Evolutionary conservation across 306 rosid species (phyloP), one percentile per base, ranked within the genome.

Genomic region (Biancaea sappan): DNA sequence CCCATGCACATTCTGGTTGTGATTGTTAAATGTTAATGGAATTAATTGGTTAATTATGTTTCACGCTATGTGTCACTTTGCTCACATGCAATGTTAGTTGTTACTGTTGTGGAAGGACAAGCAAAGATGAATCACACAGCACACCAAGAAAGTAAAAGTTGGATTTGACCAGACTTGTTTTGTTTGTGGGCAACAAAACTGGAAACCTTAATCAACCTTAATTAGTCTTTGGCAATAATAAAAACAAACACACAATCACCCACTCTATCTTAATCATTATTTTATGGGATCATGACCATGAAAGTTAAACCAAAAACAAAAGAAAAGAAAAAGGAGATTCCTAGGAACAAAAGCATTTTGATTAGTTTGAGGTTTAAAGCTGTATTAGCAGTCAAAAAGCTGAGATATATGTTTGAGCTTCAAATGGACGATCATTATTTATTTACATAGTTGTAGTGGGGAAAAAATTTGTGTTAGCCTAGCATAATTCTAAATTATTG

Each of bases 281-380:
- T 67, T 69, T 57, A 77, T 15, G 50, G 26, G 38, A 46, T 74
- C 80, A 61, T 77, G 64, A 61, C 34, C 71, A 72, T 18, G 28
- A 76, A 80, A 73, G 87, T 52, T 29, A 37, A 22, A 54, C 24
- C 29, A 58, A 12, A 41, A 41, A 41, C 2, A 8, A 3, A 38
- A 38, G 3, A 11, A 1, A 11, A 3, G 13, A 61, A 16, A 66
- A 58, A 35, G 4, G 11, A 35, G 32, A 67, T 21, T 51, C 68
- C 74, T 61, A 9, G 43, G 67, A 67, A 38, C 40, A 60, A 29
- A 29, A 31, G 18, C 15, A 4, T 38, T 79, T 82, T 77, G 80
- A 65, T 54, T 62, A 61, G 78, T 71, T 68, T 73, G 71, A 81
- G 81, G 80, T 79, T 84, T 64, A 8, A 71, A 71, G 81, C 71